Evolutionary conservation across 2,329 filamentous ascomycete genomes (phyloP), one percentile per base, ranked within the genome.

Genomic region (Aureobasidium sp.): DNA sequence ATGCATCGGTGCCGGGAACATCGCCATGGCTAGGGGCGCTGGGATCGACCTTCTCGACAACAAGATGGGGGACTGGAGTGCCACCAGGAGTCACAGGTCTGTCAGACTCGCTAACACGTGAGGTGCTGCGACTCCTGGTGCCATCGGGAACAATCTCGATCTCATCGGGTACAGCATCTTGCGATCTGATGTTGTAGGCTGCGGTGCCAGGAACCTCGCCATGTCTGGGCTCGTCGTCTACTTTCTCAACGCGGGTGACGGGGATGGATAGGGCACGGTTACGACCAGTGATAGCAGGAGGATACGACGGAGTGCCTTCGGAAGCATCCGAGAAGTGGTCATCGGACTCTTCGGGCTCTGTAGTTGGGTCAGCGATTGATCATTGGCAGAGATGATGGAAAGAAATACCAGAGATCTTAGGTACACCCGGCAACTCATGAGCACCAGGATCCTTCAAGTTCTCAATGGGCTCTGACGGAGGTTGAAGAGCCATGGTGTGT

Each of bases 261-360:
- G 84, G 84, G 61, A 86, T 79, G 17, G 57, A 60, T 10, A 60
- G 12, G 20, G 57, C 57, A 20, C 57, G 57, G 37, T 60, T 60
- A 10, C 57, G 57, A 12, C 57, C 57, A 3, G 44, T 50, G 58
- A 82, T 80, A 10, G 82, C 84, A 51, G 62, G 55, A 13, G 66
- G 66, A 77, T 60, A 73, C 70, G 69, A 69, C 36, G 67, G 64
- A 50, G 74, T 73, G 67, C 83, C 84, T 76, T 87, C 85, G 47
- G 79, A 83, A 62, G 85, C 85, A 70, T 87, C 85, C 51, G 84
- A 86, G 72, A 87, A 87, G 73, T 87, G 82, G 65, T 87, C 85
- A 63, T 80, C 80, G 44, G 80, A 81, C 51, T 72, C 77, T 71
- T 76, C 46, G 15, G 44, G 46, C 50, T 52, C 58, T 52, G 20